Evolutionary conservation across 305 asterid species (phyloP).

Genomic region (Fraxinus greggii): DNA sequence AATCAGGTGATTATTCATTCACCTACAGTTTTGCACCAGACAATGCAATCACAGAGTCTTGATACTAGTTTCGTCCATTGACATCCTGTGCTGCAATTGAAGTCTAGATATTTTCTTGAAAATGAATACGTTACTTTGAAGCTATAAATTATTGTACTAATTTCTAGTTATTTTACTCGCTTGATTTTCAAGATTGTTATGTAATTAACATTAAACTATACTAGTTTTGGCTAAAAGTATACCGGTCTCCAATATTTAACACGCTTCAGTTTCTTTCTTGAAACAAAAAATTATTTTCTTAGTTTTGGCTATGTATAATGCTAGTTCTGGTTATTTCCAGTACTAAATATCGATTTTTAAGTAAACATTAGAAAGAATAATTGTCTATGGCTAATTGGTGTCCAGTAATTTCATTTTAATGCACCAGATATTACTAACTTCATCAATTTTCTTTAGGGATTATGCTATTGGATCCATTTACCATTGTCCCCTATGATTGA

Average conservation of each 20-base stretch:
- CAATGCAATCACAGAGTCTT: not conserved
- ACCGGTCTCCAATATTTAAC: not conserved
- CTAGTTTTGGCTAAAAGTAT: not conserved
- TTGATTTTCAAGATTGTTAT: not conserved
- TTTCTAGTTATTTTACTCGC: not conserved
- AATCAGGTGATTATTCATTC: not conserved
- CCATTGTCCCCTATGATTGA: not conserved
- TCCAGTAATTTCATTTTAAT: not conserved
- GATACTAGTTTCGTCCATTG: not conserved
- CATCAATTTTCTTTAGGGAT: not conserved
- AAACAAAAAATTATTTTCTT: not conserved
- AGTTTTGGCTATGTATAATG: not conserved
- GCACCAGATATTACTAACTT: not conserved
- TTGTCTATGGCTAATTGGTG: not conserved
- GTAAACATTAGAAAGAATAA: not conserved
- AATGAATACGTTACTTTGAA: not conserved
- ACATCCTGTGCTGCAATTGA: not conserved
- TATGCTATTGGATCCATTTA: not conserved
- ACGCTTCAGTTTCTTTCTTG: not conserved
- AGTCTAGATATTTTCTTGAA: not conserved
- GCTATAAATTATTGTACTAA: not conserved
- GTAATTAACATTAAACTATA: not conserved
- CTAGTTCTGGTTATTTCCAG: not conserved
- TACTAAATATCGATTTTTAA: not conserved
- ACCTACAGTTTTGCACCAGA: not conserved